A percentile compares a stretch with the other conserved stretches of the same genome.
These are phyloP conservation scores for Aspergillus sp. DNA, from an alignment of 2,329 filamentous ascomycete genomes.

Conservation along the genomic window DNA sequence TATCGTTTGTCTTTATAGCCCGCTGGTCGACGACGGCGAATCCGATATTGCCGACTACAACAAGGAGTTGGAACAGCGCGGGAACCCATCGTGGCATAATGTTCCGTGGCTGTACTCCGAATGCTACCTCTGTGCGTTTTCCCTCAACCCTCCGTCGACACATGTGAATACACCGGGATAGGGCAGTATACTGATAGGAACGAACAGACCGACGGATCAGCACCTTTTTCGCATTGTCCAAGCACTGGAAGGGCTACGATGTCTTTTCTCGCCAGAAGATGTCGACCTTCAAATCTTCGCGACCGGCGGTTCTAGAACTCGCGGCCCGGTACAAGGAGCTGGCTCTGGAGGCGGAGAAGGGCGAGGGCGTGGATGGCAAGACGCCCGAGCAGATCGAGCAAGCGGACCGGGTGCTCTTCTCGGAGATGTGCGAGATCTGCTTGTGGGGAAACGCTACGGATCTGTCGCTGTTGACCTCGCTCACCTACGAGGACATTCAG, in stretches of 20 bases:
- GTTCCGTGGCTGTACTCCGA: constrained; percentile 88
- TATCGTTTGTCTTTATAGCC: constrained; percentile 46
- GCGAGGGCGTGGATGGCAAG: constrained; percentile 39
- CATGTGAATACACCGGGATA: background rate
- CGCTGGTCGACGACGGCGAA: constrained; percentile 73
- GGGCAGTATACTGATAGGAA: constrained; percentile 20
- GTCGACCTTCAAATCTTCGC: constrained; percentile 86
- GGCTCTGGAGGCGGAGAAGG: constrained; percentile 63
- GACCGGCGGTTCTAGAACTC: constrained; percentile 79
- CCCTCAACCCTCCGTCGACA: background rate
- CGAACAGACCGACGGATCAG: constrained; percentile 66
- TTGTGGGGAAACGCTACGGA: constrained; percentile 98
- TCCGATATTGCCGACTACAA: constrained; percentile 81
- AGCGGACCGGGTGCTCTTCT: constrained; percentile 76
- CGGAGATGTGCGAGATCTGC: constrained; percentile 93
- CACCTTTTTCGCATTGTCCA: constrained; percentile 72
- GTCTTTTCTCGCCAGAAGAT: constrained; percentile 88
- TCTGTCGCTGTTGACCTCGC: constrained; percentile 81
- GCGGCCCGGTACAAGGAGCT: constrained; percentile 76
- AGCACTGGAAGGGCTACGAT: constrained; percentile 87
- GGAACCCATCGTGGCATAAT: constrained; percentile 75
- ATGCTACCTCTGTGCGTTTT: constrained; percentile 73
- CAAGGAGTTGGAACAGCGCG: constrained; percentile 73
- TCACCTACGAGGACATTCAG: constrained; percentile 95
- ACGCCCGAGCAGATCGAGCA: constrained; percentile 55